Base-by-base conservation (phyloP, 106 monocot species). In the Apostasia shenzhenica region DNA sequence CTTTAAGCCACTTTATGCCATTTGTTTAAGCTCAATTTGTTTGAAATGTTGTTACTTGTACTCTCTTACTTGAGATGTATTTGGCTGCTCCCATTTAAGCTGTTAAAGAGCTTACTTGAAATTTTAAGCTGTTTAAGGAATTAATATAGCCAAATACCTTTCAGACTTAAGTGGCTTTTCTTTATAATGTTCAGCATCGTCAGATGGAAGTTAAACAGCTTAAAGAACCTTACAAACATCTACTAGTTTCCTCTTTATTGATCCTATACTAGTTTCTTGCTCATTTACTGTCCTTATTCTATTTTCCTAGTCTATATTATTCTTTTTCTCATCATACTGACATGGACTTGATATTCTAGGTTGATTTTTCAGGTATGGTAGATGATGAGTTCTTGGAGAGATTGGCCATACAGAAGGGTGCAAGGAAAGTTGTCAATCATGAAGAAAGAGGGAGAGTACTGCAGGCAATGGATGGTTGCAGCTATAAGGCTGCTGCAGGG, bases 401-500 rank as follows among this genome's bases (percentile, higher is more conserved):
- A 77, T 48, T 97, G 51, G 89, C 80, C 6, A 74, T 97, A 63
- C 76, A 87, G 74, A 97, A 97, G 72, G 92, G 95, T 6, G 92
- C 77, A 8, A 89, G 95, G 67, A 97, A 83, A 67, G 82, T 97
- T 37, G 75, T 97, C 39, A 89, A 97, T 67, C 95, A 92, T 48
- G 95, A 97, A 72, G 92, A 97, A 68, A 92, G 95, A 66, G 95
- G 95, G 59, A 84, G 79, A 55, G 81, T 97, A 7, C 75, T 97
- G 53, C 86, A 76, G 14, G 95, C 92, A n/a, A 97, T 97, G 95
- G 95, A 97, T 77, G 95, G 95, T 49, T 88, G 92, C 78, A 89
- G 82, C 64, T 97, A 92, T 74, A 97, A 97, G 71, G 95, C 92
- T 55, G 95, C 92, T 14, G 95, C 95, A 69, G 95, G 95, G 58